Evolutionary conservation across 306 rosid species (phyloP).

Genomic region (Amphicarpaea edgeworthii): DNA sequence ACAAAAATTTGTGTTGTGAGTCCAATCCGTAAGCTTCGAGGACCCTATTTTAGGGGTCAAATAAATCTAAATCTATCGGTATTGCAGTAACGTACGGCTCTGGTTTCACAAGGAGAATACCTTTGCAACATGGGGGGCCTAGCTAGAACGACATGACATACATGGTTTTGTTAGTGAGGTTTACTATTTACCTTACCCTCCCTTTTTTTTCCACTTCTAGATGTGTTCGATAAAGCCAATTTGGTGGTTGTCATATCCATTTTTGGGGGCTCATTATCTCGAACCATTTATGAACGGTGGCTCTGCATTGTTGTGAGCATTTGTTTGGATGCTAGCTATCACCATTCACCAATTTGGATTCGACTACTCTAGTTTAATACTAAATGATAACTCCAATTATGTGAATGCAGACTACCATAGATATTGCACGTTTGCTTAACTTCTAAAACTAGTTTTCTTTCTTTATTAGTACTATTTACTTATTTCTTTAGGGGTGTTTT

Average conservation of each 20-base stretch:
- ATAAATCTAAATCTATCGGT: not conserved
- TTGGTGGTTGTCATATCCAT: slow-evolving; percentile 4
- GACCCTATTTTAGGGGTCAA: slow-evolving; percentile 27
- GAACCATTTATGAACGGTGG: slow-evolving; percentile 10
- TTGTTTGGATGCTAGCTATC: slow-evolving; percentile 5
- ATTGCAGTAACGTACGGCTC: slow-evolving; percentile 17
- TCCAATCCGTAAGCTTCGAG: not conserved
- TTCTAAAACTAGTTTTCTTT: not conserved
- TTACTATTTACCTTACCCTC: no score
- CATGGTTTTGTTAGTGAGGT: slow-evolving; percentile 28
- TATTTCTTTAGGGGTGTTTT: not conserved
- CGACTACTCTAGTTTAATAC: not conserved
- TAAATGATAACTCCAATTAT: not conserved
- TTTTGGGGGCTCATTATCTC: slow-evolving; percentile 21
- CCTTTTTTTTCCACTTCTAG: not conserved
- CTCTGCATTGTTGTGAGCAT: not conserved
- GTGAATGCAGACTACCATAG: not conserved
- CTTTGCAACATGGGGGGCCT: slow-evolving; percentile 15
- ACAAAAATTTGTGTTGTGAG: slow-evolving; percentile 41
- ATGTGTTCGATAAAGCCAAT: slow-evolving; percentile 7
- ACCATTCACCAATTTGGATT: slow-evolving; percentile 12
- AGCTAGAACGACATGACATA: not conserved
- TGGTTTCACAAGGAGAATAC: slow-evolving; percentile 35
- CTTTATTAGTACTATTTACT: not conserved
- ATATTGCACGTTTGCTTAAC: not conserved